Conservation (phyloP, 176 grass and related monocot species). For the Rhipidocladum racemiflorum region DNA sequence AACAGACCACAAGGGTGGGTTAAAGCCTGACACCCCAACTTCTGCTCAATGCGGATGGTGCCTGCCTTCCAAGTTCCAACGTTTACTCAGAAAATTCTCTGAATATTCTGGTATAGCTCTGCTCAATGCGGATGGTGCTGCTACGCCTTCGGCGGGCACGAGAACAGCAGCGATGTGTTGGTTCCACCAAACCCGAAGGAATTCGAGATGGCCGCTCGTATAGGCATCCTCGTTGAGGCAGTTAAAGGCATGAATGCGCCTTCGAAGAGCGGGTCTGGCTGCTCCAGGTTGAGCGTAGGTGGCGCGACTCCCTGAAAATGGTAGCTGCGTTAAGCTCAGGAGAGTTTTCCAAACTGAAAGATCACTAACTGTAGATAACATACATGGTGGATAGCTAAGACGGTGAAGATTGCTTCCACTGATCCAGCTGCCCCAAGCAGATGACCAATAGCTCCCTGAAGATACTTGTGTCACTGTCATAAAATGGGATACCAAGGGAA, state of each 20-base stretch:
- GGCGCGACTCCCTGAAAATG: slow-evolving; percentile 59
- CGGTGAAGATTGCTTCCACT: slow-evolving; percentile 83
- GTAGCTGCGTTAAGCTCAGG: neutral
- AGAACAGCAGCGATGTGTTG: slow-evolving; percentile 78
- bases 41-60: slow-evolving; percentile 29
- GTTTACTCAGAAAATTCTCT: neutral
- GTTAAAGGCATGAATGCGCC: slow-evolving; percentile 54
- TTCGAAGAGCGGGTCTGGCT: slow-evolving; percentile 52
- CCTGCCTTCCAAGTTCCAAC: neutral
- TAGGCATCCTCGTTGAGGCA: slow-evolving; percentile 59
- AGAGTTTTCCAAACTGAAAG: neutral
- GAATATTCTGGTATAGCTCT: neutral
- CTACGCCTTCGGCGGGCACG: slow-evolving; percentile 24
- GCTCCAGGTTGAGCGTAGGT: slow-evolving; percentile 74
- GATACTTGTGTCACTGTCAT: neutral
- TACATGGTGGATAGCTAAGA: slow-evolving; percentile 84
- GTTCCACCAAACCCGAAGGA: slow-evolving; percentile 96
- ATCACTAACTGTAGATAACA: neutral
- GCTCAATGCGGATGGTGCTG: too few species aligned
- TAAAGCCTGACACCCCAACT: neutral
- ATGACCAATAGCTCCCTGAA: slow-evolving; percentile 87
- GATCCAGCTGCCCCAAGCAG: slow-evolving; percentile 87
- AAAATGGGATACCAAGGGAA: too few species aligned
- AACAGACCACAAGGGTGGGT: neutral
- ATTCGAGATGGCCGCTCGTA: slow-evolving; percentile 74